Percentiles rank a stretch among this genome's conserved stretches.
Conservation (phyloP, 352 stramenopile genomes). For the Phytopythium cucurbitacearum region DNA sequence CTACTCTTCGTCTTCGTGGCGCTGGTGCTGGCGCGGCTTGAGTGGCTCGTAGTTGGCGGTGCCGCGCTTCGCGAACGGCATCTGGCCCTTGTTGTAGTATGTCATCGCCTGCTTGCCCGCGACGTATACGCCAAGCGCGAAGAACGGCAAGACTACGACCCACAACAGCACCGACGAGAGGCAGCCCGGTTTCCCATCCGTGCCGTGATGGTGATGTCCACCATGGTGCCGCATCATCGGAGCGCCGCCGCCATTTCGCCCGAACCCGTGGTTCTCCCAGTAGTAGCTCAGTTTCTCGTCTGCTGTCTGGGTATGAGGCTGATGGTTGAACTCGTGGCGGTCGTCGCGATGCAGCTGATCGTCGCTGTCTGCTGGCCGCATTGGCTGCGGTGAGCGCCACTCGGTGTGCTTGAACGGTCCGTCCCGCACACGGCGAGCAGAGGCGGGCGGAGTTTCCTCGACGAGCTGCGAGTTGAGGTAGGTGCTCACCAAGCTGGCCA, state of each 20-base stretch:
- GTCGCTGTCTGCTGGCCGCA: no score
- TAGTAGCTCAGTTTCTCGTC: not conserved
- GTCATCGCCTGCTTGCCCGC: not conserved
- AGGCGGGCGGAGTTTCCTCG: not conserved
- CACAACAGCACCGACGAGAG: not conserved
- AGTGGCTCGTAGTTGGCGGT: slow-evolving; percentile 2
- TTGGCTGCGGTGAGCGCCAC: no score
- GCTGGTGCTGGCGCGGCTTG: not conserved
- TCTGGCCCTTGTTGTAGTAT: slow-evolving; percentile 1
- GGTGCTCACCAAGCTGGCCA: not conserved
- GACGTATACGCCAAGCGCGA: slow-evolving; percentile 2
- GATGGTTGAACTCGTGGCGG: no score
- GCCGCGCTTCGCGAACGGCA: not conserved
- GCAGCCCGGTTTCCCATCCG: not conserved
- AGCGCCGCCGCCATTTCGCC: not conserved
- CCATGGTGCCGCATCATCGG: not conserved
- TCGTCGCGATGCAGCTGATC: no score
- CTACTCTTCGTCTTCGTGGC: not conserved
- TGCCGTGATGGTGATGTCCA: not conserved
- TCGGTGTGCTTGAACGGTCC: no score
- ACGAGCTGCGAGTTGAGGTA: not conserved
- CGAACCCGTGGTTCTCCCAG: slow-evolving; percentile 4
- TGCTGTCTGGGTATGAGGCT: no score
- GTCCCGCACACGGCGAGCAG: no score
- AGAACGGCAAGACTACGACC: slow-evolving; percentile 4